phyloP scores from a whole-genome alignment of 306 rosid genomes.

The Sicyos edulis region DNA sequence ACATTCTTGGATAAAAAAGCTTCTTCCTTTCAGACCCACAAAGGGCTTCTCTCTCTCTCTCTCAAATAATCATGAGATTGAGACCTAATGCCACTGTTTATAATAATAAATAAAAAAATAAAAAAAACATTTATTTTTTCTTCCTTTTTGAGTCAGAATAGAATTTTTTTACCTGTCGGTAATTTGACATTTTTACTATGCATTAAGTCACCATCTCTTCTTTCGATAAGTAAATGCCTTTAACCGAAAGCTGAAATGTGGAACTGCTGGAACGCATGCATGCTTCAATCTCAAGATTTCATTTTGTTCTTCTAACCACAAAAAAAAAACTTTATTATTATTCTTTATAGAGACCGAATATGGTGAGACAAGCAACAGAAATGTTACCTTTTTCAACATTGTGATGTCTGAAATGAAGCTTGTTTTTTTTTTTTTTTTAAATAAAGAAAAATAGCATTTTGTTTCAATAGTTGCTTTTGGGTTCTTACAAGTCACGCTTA shows the following conservation, averaged over 20 bases:
- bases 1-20: neutral
- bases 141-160: neutral
- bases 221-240: constrained; percentile 27
- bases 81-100: neutral
- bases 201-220: constrained; percentile 26
- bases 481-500: constrained; percentile 36
- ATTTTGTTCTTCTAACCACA: constrained; percentile 13
- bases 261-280: constrained; percentile 23
- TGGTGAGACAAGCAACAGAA: constrained; percentile 13
- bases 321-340: neutral
- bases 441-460: too few relatives aligned
- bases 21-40: neutral
- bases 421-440: too few relatives aligned
- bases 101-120: neutral
- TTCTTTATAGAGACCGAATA: neutral
- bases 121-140: too few relatives aligned
- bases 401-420: neutral
- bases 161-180: neutral
- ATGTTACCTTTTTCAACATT: constrained; percentile 6
- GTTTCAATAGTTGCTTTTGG: constrained; percentile 4
- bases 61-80: neutral
- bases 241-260: constrained; percentile 27
- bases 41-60: neutral
- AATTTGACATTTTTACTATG: constrained; percentile 10
- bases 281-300: constrained; percentile 23